Conservation (phyloP, 1,284 basidiomycete genomes). For the Moniliella sp. region DNA sequence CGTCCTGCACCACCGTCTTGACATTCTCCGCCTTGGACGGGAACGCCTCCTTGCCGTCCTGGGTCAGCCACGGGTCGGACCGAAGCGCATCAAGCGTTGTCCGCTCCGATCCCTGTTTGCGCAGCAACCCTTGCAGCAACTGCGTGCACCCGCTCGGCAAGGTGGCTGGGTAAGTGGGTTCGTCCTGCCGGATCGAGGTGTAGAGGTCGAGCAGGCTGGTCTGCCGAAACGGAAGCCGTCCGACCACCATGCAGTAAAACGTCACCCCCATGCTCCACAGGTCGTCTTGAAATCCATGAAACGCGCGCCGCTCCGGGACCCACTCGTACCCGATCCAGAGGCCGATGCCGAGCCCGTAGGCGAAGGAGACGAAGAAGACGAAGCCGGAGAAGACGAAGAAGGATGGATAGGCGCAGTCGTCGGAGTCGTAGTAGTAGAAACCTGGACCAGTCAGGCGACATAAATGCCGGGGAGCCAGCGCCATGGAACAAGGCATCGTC, state of each 20-base stretch:
- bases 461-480: slow-evolving; percentile 41
- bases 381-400: too few species aligned
- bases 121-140: slow-evolving; percentile 16
- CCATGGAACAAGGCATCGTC: slow-evolving; percentile 37
- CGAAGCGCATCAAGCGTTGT: slow-evolving; percentile 17
- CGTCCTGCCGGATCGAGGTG: slow-evolving; percentile 36
- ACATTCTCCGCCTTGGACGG: slow-evolving; percentile 15
- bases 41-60: slow-evolving; percentile 7
- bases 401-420: too few species aligned
- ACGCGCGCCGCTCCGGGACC: slow-evolving; percentile 13
- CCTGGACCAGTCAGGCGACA: slow-evolving; percentile 39
- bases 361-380: too few species aligned
- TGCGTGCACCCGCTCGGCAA: slow-evolving; percentile 11
- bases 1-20: slow-evolving; percentile 12
- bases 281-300: slow-evolving; percentile 39
- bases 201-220: slow-evolving; percentile 39
- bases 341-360: too few species aligned
- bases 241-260: slow-evolving; percentile 41
- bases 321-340: too few species aligned
- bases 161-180: slow-evolving; percentile 16
- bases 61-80: slow-evolving; percentile 19
- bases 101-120: slow-evolving; percentile 16
- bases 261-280: slow-evolving; percentile 42
- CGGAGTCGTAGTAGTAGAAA: too few species aligned
- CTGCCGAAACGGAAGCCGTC: slow-evolving; percentile 39